Base-by-base conservation (phyloP, 345 rosid genomes). In the Hypericum androsaemum region DNA sequence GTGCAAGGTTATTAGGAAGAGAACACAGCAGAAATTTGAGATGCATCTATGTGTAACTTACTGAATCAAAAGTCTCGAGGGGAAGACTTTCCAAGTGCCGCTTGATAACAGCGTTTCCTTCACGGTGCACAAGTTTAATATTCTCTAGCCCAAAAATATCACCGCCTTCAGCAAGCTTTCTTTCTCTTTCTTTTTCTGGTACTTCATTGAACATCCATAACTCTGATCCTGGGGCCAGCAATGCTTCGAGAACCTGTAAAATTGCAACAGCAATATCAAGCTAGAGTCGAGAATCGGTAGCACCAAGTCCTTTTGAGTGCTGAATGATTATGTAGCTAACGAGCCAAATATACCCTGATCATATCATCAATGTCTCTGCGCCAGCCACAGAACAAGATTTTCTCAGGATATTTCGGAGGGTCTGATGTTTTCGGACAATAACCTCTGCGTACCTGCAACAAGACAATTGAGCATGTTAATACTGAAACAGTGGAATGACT, bases 331-430 rank as follows among this genome's bases (percentile, higher is more conserved):
- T 53, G 11, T 10, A 42, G 3, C 53, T 16, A 9, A 49, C 17
- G 13, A 13, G 12, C 32, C 17, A 32, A 37, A 37, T 39, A 64
- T 81, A 85, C 97, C 89, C 64, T 74, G 54, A 89, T 89, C 97
- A 89, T 89, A 79, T 89, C 97, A 74, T 85, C 80, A 63, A 89
- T 83, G 79, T 85, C 95, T 45, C 97, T 89, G 15, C 97, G 89
- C 97, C 97, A 89, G 38, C 97, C 97, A 65, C 94, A 85, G 58
- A 89, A 85, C 13, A 89, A 66, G 61, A 89, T 83, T 78, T 61
- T 89, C 78, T 89, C 97, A 5, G 95, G 94, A 76, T 77, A 83
- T 64, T 89, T 85, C 52, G 95, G 95, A 65, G 81, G 97, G 51
- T 88, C 92, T 48, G 66, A 62, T 47, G 61, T 64, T 61, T 75